These are phyloP conservation scores for Leucaena leucocephala DNA, from an alignment of 306 rosid species.

Conservation along the genomic window DNA sequence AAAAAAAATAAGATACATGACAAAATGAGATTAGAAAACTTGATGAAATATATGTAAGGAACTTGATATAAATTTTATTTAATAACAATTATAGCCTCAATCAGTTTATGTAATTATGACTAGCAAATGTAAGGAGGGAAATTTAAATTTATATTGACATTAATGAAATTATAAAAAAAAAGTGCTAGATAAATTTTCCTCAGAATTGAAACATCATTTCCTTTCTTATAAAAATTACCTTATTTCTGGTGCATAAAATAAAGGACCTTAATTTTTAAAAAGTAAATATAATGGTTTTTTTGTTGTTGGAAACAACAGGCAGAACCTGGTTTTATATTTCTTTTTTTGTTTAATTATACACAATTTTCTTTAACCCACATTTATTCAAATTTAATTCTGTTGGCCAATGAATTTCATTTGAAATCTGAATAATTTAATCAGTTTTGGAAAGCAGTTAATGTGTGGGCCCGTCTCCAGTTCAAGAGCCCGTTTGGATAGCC, in stretches of 20 bases:
- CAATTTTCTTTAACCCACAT: neutral
- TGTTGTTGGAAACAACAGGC: constrained; percentile 16
- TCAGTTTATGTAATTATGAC: constrained; percentile 10
- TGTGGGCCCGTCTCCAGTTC: neutral
- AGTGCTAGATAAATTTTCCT: neutral
- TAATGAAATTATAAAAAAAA: neutral
- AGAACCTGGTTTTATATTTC: neutral
- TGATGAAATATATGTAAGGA: no score
- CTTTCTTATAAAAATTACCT: neutral
- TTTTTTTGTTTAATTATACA: neutral
- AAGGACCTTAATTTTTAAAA: neutral
- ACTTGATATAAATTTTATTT: no score
- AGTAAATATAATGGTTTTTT: neutral
- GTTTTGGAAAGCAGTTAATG: neutral
- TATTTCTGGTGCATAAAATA: neutral
- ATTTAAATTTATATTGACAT: neutral
- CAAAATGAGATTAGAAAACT: no score
- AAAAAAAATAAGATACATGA: no score
- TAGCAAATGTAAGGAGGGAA: neutral
- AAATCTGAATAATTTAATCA: constrained; percentile 3
- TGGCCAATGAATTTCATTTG: neutral
- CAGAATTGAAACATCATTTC: neutral
- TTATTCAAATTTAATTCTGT: neutral
- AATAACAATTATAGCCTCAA: neutral
- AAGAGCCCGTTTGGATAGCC: neutral